A percentile compares a stretch with the other conserved stretches of the same genome.
Evolutionary conservation across 2,329 filamentous ascomycete genomes (phyloP).

Genomic region (Microsporum canis): DNA sequence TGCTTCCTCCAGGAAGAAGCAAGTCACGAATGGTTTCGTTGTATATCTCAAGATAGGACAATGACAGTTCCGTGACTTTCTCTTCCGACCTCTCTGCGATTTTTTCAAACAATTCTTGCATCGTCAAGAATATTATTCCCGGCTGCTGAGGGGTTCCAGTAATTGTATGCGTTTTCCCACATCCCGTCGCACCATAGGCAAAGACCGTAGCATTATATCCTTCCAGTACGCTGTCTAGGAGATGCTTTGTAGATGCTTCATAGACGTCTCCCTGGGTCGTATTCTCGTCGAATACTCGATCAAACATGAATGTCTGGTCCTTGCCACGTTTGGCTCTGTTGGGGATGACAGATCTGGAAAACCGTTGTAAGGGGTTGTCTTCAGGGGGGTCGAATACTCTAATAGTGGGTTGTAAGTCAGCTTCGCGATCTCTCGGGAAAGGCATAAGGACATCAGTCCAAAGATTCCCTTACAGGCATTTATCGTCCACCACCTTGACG

Average conservation of each 20-base stretch:
- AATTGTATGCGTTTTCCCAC: slow-evolving; percentile 97
- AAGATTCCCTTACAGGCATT: slow-evolving; percentile 63
- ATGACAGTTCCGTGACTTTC: slow-evolving; percentile 77
- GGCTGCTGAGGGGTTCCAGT: slow-evolving; percentile 83
- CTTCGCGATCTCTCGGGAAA: slow-evolving; percentile 3
- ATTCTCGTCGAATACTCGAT: slow-evolving; percentile 93
- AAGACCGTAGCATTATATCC: slow-evolving; percentile 99
- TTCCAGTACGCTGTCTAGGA: slow-evolving; percentile 92
- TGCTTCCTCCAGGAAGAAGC: slow-evolving; percentile 72
- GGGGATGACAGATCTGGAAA: slow-evolving; percentile 68
- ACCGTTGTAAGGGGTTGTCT: slow-evolving; percentile 80
- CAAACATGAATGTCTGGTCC: slow-evolving; percentile 95
- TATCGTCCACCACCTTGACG: slow-evolving; percentile 92
- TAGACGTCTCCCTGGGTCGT: slow-evolving; percentile 87
- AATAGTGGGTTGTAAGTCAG: slow-evolving; percentile 5
- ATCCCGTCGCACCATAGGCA: slow-evolving; percentile 93
- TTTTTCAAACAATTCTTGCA: slow-evolving; percentile 97
- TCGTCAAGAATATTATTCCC: slow-evolving; percentile 96
- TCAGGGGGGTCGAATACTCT: slow-evolving; percentile 97
- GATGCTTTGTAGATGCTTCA: slow-evolving; percentile 74
- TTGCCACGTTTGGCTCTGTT: slow-evolving; percentile 77
- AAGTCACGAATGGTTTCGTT: slow-evolving; percentile 97
- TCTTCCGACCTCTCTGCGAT: slow-evolving; percentile 77
- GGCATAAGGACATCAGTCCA: background rate
- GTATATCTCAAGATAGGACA: slow-evolving; percentile 97